phyloP scores from a whole-genome alignment of 1,284 basidiomycete species.

The Sporisorium graminicola region DNA sequence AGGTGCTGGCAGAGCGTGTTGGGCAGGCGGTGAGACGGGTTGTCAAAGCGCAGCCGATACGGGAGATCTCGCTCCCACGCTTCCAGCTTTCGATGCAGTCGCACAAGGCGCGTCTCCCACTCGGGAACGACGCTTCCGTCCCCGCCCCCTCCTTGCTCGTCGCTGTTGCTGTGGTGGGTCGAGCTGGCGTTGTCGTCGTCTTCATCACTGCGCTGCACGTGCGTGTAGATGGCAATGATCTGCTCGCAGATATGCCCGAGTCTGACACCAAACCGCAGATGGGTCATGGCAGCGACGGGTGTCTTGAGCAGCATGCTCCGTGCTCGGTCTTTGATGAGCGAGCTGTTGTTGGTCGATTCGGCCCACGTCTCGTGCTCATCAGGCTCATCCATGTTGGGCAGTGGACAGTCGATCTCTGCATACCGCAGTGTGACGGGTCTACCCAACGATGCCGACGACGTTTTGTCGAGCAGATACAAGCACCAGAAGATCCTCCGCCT shows the following conservation, averaged over 20 bases:
- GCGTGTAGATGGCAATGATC: slow-evolving; percentile 55
- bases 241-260: slow-evolving; percentile 49
- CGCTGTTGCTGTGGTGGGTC: not conserved
- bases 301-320: slow-evolving; percentile 44
- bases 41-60: slow-evolving; percentile 38
- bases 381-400: slow-evolving; percentile 47
- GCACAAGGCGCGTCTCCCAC: slow-evolving; percentile 35
- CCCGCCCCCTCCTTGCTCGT: not conserved
- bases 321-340: slow-evolving; percentile 39
- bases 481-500: slow-evolving; percentile 55
- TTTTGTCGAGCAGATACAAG: slow-evolving; percentile 58
- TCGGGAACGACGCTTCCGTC: slow-evolving; percentile 14
- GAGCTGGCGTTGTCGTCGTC: slow-evolving; percentile 13
- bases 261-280: slow-evolving; percentile 32
- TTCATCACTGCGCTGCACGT: slow-evolving; percentile 23
- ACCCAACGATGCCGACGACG: slow-evolving; percentile 49
- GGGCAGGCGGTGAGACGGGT: slow-evolving; percentile 42
- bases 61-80: slow-evolving; percentile 38
- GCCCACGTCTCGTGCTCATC: slow-evolving; percentile 56
- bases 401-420: slow-evolving; percentile 59
- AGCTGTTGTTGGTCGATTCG: slow-evolving; percentile 49
- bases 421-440: slow-evolving; percentile 53
- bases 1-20: slow-evolving; percentile 42
- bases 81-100: slow-evolving; percentile 33
- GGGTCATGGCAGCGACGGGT: slow-evolving; percentile 42